Conservation (phyloP, 768 basidiomycete genomes). For the Boletus rubroflammeus region DNA sequence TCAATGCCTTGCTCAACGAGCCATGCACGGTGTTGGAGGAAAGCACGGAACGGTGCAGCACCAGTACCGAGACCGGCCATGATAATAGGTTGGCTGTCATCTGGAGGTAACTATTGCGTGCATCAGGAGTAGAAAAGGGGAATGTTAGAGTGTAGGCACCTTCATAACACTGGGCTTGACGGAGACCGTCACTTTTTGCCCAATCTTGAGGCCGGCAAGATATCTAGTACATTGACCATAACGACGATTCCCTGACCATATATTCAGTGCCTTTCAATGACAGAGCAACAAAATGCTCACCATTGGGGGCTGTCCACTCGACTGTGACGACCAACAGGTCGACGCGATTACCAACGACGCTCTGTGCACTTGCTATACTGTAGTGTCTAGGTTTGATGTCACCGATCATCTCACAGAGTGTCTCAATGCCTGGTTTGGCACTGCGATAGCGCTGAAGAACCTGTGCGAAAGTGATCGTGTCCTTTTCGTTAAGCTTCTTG, state of each 20-base stretch:
- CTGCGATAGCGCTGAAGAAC: conserved; percentile 71
- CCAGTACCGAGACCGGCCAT: conserved; percentile 99
- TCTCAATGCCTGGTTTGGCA: conserved; percentile 80
- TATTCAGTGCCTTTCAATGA: conserved; percentile 3
- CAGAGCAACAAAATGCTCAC: conserved; percentile 40
- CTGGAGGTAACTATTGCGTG: conserved; percentile 66
- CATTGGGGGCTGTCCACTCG: conserved; percentile 84
- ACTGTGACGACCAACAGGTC: conserved; percentile 96
- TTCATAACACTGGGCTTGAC: conserved; percentile 99
- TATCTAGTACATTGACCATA: conserved; percentile 98
- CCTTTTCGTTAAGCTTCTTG: conserved; percentile 94
- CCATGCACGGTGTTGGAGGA: conserved; percentile 92
- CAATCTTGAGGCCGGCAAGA: conserved; percentile 75
- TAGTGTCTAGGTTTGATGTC: conserved; percentile 98
- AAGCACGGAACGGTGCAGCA: conserved; percentile 98
- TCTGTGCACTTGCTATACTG: conserved; percentile 94
- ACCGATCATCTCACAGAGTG: conserved; percentile 82
- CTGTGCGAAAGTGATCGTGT: conserved; percentile 92
- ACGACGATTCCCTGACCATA: conserved; percentile 56
- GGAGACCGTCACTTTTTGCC: conserved; percentile 94
- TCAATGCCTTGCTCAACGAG: conserved; percentile 70
- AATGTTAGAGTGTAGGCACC: conserved; percentile 39
- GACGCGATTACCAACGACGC: conserved; percentile 90
- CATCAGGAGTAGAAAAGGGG: conserved; percentile 6
- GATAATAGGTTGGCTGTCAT: conserved; percentile 85